Evolutionary conservation across 495 filamentous ascomycete species (phyloP), one percentile per base, ranked within the genome.

Genomic region (Cryomyces minteri): DNA sequence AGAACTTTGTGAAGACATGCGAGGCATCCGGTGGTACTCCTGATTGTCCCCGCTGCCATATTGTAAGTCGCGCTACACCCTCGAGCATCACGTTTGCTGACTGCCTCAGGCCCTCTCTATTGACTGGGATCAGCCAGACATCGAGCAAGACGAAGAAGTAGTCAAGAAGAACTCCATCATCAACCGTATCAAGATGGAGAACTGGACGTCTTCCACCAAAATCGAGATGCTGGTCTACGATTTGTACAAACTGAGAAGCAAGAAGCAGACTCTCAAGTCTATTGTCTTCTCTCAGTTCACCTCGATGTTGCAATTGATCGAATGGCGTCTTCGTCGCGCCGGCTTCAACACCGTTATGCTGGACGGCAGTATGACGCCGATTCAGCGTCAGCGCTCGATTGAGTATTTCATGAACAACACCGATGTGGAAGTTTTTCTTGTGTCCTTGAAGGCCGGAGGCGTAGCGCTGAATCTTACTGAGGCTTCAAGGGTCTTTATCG

Each of bases 291-390:
- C 73, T 9, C 77, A 82, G 49, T 82, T 82, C 53, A 82, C 77
- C 0, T 77, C 72, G 1, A 82, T 82, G 77, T 58, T 82, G 43
- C 77, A 82, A 59, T 64, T 82, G 45, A 82, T 98, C 32, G 88
- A 95, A 63, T 98, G 90, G 90, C 82, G 90, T 32, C 74, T 98
- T 44, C 81, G 84, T 28, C 79, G 88, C 46, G 90, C 88, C 4
- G 90, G 90, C 2, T 94, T 98, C 63, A 93, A 88, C 31, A 95
- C 88, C 0, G 90, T 94, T 51, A 95, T 95, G 85, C 73, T 95
- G 6, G 86, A 95, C 52, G 90, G 90, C 8, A 84, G 76, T 57
- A 98, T 98, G 90, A 85, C 82, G 12, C 90, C 90, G 5, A 74
- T 81, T 4, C 87, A 94, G 62, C 77, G 90, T 14, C 84, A 93